phyloP scores from a whole-genome alignment of 1,284 basidiomycete species.

The Inonotus hispidus region DNA sequence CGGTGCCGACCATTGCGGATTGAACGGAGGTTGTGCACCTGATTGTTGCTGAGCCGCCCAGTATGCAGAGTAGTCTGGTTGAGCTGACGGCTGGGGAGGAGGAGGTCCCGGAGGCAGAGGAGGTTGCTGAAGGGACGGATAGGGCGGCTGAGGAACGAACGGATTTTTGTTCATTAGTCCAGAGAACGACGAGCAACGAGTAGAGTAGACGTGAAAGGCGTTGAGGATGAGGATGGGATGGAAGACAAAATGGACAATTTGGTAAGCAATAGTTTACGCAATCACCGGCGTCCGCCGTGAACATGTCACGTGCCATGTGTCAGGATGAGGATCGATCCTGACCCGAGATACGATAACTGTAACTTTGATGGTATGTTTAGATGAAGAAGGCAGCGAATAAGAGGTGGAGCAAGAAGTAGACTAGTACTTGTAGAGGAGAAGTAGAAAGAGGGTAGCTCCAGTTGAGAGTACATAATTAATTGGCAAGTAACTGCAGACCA shows the following conservation, averaged over 20 bases:
- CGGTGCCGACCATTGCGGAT: slow-evolving; percentile 39
- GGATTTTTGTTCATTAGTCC: slow-evolving; percentile 74
- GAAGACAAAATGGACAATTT: not conserved
- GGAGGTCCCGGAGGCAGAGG: slow-evolving; percentile 75
- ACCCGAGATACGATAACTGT: no score
- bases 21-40: slow-evolving; percentile 37
- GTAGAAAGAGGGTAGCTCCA: slow-evolving; percentile 11
- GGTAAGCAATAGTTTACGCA: not conserved
- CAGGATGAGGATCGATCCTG: no score
- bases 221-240: not conserved
- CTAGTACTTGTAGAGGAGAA: not conserved
- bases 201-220: no score
- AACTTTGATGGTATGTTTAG: not conserved
- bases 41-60: slow-evolving; percentile 58
- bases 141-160: slow-evolving; percentile 62
- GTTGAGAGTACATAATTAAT: not conserved
- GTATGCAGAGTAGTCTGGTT: slow-evolving; percentile 70
- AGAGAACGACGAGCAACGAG: not conserved
- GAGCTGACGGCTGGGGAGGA: slow-evolving; percentile 52
- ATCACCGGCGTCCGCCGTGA: not conserved
- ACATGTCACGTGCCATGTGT: not conserved
- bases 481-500: no score
- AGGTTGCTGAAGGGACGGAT: slow-evolving; percentile 57
- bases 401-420: not conserved
- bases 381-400: not conserved